A percentile compares a stretch with the other conserved stretches of the same genome.
These are phyloP conservation scores for Agaricus blazei DNA, from an alignment of 768 basidiomycete genomes.

Conservation along the genomic window DNA sequence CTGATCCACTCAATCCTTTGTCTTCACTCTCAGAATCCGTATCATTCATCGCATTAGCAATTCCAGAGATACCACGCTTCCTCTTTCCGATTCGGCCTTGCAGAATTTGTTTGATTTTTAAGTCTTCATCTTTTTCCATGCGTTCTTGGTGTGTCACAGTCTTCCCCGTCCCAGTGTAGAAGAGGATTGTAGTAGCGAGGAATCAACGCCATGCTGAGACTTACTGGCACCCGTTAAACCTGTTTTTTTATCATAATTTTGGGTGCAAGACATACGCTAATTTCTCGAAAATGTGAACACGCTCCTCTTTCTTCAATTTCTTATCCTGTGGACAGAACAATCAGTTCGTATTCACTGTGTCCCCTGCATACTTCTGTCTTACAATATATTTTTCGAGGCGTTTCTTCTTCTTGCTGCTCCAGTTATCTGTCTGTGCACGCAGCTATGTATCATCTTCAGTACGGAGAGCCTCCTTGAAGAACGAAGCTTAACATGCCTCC, in stretches of 20 bases:
- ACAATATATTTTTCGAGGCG: conserved; percentile 92
- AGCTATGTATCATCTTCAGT: conserved; percentile 26
- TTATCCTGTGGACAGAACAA: conserved; percentile 55
- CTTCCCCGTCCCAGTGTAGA: conserved; percentile 75
- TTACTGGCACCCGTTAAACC: conserved; percentile 5
- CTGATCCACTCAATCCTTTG: conserved; percentile 16
- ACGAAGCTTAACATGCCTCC: conserved; percentile 37
- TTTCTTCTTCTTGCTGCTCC: conserved; percentile 83
- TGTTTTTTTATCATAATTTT: background rate
- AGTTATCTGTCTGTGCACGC: conserved; percentile 55
- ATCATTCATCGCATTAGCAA: conserved; percentile 31
- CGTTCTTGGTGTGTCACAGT: conserved; percentile 54
- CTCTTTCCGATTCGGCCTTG: conserved; percentile 43
- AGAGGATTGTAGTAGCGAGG: conserved; percentile 68
- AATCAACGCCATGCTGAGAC: conserved; percentile 27
- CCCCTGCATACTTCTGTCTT: conserved; percentile 19
- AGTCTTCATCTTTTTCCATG: conserved; percentile 55
- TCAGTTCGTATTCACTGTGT: background rate
- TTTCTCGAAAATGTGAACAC: conserved; percentile 70
- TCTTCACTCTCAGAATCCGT: conserved; percentile 24
- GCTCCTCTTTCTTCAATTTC: conserved; percentile 88
- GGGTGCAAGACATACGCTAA: conserved; percentile 54
- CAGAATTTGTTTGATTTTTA: conserved; percentile 47
- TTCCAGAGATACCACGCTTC: conserved; percentile 37
- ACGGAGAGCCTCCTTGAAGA: background rate